Evolutionary conservation across 148 eudicot genomes (phyloP).

Genomic region (Bassia scoparia): DNA sequence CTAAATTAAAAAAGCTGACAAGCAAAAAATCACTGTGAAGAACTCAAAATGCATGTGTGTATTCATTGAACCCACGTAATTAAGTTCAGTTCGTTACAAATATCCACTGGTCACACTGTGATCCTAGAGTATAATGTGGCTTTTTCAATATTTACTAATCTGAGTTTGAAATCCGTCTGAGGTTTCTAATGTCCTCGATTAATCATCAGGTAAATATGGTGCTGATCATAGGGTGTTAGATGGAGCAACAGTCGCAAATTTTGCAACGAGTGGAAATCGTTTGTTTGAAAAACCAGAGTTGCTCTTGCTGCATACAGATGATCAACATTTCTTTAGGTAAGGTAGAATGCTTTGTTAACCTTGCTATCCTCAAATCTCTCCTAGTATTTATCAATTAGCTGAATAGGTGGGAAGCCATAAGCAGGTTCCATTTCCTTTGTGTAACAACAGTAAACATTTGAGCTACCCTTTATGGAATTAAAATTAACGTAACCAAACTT

Average conservation of each 20-base stretch:
- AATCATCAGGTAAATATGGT: slow-evolving; percentile 65
- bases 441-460: no score
- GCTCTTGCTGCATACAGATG: slow-evolving; percentile 68
- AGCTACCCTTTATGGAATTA: no score
- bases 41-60: background rate
- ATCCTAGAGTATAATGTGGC: background rate
- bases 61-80: background rate
- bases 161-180: background rate
- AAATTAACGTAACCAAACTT: no score
- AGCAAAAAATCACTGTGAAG: background rate
- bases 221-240: slow-evolving; percentile 93
- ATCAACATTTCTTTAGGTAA: slow-evolving; percentile 9
- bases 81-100: background rate
- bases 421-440: no score
- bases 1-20: background rate
- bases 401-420: no score
- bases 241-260: slow-evolving; percentile 90
- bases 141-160: background rate
- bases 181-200: slow-evolving; percentile 1
- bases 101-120: background rate
- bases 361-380: no score
- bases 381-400: no score
- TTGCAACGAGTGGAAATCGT: slow-evolving; percentile 89
- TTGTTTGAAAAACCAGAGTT: slow-evolving; percentile 79
- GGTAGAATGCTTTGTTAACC: no score